Conservation (phyloP, 495 filamentous ascomycete genomes). For the Aspergillus carlsbadensis region DNA sequence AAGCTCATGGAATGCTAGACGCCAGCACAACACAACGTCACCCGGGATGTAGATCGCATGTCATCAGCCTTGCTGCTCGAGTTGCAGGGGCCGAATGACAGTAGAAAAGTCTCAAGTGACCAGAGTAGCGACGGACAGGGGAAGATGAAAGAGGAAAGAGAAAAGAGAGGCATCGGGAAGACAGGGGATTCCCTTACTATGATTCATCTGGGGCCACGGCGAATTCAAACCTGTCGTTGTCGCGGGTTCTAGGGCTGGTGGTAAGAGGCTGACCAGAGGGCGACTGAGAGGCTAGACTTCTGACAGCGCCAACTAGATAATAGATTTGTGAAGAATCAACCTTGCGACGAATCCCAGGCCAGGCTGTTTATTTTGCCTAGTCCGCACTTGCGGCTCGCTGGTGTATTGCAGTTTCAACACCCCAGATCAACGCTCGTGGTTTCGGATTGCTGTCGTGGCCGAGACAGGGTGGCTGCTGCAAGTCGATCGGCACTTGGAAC, state of each 20-base stretch:
- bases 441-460: not conserved
- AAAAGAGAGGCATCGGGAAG: no score
- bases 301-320: slow-evolving; percentile 14
- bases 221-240: not conserved
- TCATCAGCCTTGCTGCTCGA: slow-evolving; percentile 15
- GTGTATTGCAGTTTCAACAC: not conserved
- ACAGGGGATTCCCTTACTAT: slow-evolving; percentile 23
- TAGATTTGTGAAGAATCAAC: slow-evolving; percentile 14
- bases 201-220: slow-evolving; percentile 25
- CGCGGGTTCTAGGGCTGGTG: not conserved
- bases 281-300: slow-evolving; percentile 16
- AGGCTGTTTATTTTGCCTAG: slow-evolving; percentile 11
- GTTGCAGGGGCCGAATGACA: slow-evolving; percentile 10
- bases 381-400: slow-evolving; percentile 10
- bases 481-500: slow-evolving; percentile 7
- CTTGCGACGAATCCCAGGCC: slow-evolving; percentile 11
- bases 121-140: slow-evolving; percentile 10
- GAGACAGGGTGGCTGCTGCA: not conserved
- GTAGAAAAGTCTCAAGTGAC: slow-evolving; percentile 4
- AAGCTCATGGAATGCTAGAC: slow-evolving; percentile 15
- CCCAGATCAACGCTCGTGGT: not conserved
- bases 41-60: slow-evolving; percentile 24
- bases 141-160: slow-evolving; percentile 3
- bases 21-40: slow-evolving; percentile 18
- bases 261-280: slow-evolving; percentile 10